Base-by-base conservation (phyloP, 768 basidiomycete genomes). In the Chalciporus sphaerocephalus region DNA sequence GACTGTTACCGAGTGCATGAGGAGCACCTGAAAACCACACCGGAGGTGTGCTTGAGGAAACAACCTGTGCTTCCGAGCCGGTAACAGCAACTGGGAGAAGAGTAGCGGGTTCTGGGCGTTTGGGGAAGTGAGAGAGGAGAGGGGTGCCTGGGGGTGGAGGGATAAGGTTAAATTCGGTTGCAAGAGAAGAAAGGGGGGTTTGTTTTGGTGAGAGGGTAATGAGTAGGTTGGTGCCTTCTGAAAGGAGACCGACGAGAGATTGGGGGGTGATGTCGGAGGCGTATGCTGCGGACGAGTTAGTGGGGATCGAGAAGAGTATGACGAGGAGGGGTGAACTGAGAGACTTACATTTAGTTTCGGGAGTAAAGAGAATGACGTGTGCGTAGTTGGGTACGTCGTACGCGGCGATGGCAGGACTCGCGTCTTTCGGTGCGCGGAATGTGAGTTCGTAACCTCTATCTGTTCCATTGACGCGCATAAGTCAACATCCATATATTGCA, bases 101-200 rank as follows among this genome's bases (percentile, higher is more conserved):
- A 0, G 75, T 78, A 1, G 78, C 66, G 0, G 80, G 73, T n/a
- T 77, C 76, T n/a, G 78, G 66, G 32, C 87, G 80, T 59, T 80
- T 75, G 20, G 83, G 83, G 72, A 92, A 90, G 65, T 95, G 89
- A 4, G 93, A 94, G 50, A 95, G 61, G 39, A 96, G 77, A 2
- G 85, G 84, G 0, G 85, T 85, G 2, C 84, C 84, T 2, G 92
- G 87, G 5, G 92, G 90, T 15, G 89, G 87, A 20, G 91, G 84
- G 42, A 92, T 79, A 45, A 98, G 75, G 28, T 87, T 88, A 73
- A 98, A 98, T 71, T 99, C 96, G 39, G 90, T 66, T 0, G 92
- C 90, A 44, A 95, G 78, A 11, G 86, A 79, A 11, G 81, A 74
- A 9, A 94, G 70, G 33, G 87, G 72, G 2, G 83, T 83, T 67